Percentiles rank a stretch among this genome's conserved stretches.
Evolutionary conservation across 495 filamentous ascomycete species (phyloP).

Genomic region (Lepidopterella palustris): DNA sequence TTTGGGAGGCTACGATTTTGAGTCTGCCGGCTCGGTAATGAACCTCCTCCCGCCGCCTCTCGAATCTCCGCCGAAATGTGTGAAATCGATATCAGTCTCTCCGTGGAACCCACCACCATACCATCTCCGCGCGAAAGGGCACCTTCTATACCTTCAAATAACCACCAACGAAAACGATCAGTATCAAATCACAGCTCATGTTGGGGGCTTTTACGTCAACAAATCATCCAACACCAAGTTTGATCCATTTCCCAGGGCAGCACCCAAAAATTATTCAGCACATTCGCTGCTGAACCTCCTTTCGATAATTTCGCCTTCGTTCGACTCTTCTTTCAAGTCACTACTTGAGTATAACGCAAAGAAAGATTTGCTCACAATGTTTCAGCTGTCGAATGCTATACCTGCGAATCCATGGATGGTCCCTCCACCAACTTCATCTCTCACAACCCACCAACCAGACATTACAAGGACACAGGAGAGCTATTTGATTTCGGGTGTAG

Average conservation of each 20-base stretch:
- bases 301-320: conserved; percentile 70
- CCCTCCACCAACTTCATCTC: conserved; percentile 53
- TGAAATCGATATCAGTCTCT: conserved; percentile 82
- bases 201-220: conserved; percentile 95
- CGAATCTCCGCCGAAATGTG: conserved; percentile 68
- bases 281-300: conserved; percentile 86
- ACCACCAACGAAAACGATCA: conserved; percentile 89
- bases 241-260: conserved; percentile 70
- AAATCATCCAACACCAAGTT: conserved; percentile 86
- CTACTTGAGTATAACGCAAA: conserved; percentile 74
- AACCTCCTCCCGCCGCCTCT: conserved; percentile 62
- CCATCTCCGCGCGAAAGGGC: conserved; percentile 80
- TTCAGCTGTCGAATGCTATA: conserved; percentile 88
- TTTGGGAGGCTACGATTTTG: conserved; percentile 60
- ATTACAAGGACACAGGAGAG: conserved; percentile 86
- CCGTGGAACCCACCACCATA: conserved; percentile 96
- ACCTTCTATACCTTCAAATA: conserved; percentile 83
- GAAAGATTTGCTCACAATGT: conserved; percentile 84
- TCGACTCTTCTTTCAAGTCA: conserved; percentile 61
- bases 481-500: conserved; percentile 79
- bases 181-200: conserved; percentile 84
- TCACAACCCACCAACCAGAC: conserved; percentile 69
- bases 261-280: conserved; percentile 61
- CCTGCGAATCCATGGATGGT: conserved; percentile 93
- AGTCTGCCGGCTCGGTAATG: conserved; percentile 56